Conservation (phyloP, 148 eudicot genomes). For the Suaeda aralocaspica region DNA sequence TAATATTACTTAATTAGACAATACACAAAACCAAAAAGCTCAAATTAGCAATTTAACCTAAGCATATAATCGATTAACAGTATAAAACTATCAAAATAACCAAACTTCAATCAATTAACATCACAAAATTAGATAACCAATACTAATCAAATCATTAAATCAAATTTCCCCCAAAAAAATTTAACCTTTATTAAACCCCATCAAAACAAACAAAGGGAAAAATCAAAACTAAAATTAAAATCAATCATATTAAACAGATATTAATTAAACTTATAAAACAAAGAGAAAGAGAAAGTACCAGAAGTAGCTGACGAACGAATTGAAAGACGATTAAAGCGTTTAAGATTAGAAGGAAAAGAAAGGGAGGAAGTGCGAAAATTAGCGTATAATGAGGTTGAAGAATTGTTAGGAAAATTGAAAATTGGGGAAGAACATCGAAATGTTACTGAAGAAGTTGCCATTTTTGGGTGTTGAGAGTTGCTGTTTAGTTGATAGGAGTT, state of each 20-base stretch:
- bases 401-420: constrained; percentile 17
- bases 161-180: neutral
- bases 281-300: constrained; percentile 20
- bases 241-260: no score
- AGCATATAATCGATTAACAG: neutral
- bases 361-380: constrained; percentile 22
- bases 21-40: neutral
- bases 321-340: constrained; percentile 28
- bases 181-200: no score
- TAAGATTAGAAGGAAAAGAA: constrained; percentile 28
- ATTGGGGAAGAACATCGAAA: constrained; percentile 28
- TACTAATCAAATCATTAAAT: neutral
- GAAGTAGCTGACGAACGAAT: constrained; percentile 34
- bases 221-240: neutral
- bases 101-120: neutral
- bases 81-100: neutral
- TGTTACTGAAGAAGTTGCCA: constrained; percentile 33
- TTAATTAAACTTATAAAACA: neutral
- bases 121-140: neutral
- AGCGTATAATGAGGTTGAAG: neutral
- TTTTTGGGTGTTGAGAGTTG: constrained; percentile 1
- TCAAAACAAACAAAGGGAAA: neutral
- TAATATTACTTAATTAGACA: neutral
- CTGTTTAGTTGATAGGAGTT: neutral
- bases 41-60: neutral